Conservation (phyloP, 768 basidiomycete genomes). For the Rickenella mellea region DNA sequence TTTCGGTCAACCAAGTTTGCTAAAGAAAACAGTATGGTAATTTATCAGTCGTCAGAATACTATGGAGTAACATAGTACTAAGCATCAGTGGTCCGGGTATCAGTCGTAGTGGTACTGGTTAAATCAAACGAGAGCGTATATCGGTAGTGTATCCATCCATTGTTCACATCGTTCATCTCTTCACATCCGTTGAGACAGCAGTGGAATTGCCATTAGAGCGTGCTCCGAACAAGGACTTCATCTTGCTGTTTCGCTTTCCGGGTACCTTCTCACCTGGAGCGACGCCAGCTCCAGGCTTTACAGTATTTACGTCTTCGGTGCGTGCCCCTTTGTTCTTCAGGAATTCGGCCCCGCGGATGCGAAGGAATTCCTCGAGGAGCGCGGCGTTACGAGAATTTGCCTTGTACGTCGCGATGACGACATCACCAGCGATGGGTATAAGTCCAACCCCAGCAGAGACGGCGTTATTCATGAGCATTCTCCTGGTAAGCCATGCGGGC, state of each 20-base stretch:
- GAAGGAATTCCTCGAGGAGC: conserved; percentile 79
- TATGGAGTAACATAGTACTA: no score
- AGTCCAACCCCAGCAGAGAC: conserved; percentile 58
- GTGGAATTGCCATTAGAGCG: no score
- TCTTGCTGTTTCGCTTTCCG: conserved; percentile 10
- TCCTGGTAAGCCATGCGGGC: conserved; percentile 52
- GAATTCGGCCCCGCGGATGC: conserved; percentile 67
- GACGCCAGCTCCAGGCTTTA: conserved; percentile 49
- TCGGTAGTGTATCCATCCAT: no score
- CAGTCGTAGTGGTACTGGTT: no score
- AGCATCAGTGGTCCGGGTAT: no score
- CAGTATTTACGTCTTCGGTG: conserved; percentile 29
- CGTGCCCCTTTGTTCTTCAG: conserved; percentile 31
- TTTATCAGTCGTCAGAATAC: no score
- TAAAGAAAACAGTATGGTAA: no score
- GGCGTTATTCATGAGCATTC: conserved; percentile 73
- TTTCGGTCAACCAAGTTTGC: no score
- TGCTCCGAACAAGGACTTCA: no score
- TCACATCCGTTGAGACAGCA: no score
- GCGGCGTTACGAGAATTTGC: conserved; percentile 86
- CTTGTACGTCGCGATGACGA: conserved; percentile 70
- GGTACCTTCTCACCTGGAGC: conserved; percentile 24
- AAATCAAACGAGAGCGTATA: no score
- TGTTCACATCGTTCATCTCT: no score
- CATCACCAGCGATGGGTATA: conserved; percentile 67